Evolutionary conservation across 345 rosid species (phyloP).

Genomic region (Lumnitzera racemosa): DNA sequence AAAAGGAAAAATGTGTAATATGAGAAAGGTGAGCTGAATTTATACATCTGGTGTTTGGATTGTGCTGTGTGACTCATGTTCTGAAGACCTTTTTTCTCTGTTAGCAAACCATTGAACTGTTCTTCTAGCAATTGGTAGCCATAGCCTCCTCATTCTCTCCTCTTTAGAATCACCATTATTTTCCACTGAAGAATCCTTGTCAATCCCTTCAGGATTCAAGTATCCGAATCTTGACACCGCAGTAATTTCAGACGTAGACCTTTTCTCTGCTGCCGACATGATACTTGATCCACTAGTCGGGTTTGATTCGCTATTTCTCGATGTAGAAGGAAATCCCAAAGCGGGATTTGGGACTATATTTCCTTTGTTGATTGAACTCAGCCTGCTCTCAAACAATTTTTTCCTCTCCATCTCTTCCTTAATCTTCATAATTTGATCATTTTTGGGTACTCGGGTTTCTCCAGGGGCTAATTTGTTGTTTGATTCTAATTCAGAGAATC

Average conservation of each 20-base stretch:
- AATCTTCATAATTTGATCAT: conserved; percentile 25
- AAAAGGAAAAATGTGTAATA: background rate
- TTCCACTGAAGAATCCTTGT: conserved; percentile 8
- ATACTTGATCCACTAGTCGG: conserved; percentile 18
- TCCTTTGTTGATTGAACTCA: conserved; percentile 21
- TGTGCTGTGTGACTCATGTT: background rate
- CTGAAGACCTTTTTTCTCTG: conserved; percentile 8
- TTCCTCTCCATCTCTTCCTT: conserved; percentile 65
- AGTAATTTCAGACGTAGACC: conserved; percentile 76
- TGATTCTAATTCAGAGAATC: conserved; percentile 26
- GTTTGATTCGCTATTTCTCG: conserved; percentile 9
- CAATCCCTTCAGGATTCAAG: conserved; percentile 14
- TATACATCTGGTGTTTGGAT: background rate
- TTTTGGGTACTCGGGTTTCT: conserved; percentile 12
- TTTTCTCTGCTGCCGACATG: conserved; percentile 30
- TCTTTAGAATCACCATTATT: conserved; percentile 23
- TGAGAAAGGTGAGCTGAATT: background rate
- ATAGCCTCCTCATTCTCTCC: conserved; percentile 21
- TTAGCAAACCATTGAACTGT: conserved; percentile 17
- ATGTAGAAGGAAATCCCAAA: conserved; percentile 16
- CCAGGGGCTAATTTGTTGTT: background rate
- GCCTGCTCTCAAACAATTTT: conserved; percentile 43
- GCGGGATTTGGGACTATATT: conserved; percentile 1
- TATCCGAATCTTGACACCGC: conserved; percentile 45
- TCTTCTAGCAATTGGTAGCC: conserved; percentile 19